These are phyloP conservation scores for Kalanchoe fedtschenkoi DNA, from an alignment of 164 flowering plant species.

Conservation along the genomic window DNA sequence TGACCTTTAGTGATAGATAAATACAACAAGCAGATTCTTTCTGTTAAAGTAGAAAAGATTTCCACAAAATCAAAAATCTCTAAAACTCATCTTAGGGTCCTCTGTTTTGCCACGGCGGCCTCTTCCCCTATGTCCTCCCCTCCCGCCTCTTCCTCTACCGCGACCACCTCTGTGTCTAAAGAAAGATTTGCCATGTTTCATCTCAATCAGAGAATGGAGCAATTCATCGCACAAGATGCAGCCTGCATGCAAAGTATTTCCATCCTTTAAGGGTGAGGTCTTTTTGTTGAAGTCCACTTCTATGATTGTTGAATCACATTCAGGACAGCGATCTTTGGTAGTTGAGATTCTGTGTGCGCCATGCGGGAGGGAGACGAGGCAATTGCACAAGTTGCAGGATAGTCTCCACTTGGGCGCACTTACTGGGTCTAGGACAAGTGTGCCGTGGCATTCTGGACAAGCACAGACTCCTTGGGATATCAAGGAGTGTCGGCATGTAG, in stretches of 20 bases:
- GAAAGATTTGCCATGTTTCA: constrained; percentile 81
- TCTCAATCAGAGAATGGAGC: constrained; percentile 76
- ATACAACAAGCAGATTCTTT: background rate
- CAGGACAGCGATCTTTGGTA: constrained; percentile 53
- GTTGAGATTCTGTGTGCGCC: constrained; percentile 85
- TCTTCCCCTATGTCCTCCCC: constrained; percentile 39
- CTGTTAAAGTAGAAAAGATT: constrained; percentile 7
- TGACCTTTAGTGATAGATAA: too few species aligned
- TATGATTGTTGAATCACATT: constrained; percentile 72
- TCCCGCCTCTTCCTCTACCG: constrained; percentile 62
- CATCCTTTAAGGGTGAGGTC: constrained; percentile 73
- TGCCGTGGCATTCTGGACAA: constrained; percentile 88
- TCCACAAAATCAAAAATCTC: constrained; percentile 45
- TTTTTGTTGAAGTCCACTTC: constrained; percentile 93
- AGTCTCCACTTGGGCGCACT: constrained; percentile 95
- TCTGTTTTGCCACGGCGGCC: constrained; percentile 35
- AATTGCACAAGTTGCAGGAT: constrained; percentile 81
- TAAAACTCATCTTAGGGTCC: constrained; percentile 89
- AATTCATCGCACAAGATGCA: constrained; percentile 91
- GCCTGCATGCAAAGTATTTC: constrained; percentile 62
- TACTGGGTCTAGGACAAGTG: constrained; percentile 80
- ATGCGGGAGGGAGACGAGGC: constrained; percentile 76
- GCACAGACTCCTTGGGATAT: constrained; percentile 93
- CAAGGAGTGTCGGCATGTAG: constrained; percentile 83
- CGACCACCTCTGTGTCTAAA: constrained; percentile 36